Percentiles rank a stretch among this genome's conserved stretches.
phyloP scores from a whole-genome alignment of 345 rosid species.

The Lumnitzera littorea region DNA sequence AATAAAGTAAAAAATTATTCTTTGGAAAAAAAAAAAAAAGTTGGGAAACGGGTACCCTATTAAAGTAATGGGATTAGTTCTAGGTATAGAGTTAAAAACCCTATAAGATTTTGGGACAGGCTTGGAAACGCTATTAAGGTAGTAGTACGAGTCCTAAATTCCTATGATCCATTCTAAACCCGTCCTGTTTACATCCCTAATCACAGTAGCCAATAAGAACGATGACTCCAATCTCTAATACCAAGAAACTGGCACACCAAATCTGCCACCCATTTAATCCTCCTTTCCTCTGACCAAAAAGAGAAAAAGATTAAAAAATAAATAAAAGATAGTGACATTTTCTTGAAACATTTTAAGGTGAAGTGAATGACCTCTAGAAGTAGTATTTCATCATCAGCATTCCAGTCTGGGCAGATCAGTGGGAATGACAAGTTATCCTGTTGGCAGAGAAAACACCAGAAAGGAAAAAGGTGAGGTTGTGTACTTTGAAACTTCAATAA shows the following conservation, averaged over 20 bases:
- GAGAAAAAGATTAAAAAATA: neutral
- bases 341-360: neutral
- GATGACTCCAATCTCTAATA: neutral
- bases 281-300: neutral
- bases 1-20: too few relatives aligned
- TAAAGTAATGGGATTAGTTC: too few relatives aligned
- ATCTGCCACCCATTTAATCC: neutral
- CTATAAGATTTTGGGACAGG: too few relatives aligned
- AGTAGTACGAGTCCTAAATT: too few relatives aligned
- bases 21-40: too few relatives aligned
- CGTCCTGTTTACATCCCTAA: neutral
- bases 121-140: too few relatives aligned
- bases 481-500: neutral
- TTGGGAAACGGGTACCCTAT: too few relatives aligned
- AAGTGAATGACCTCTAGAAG: conserved; percentile 67
- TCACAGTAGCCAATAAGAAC: conserved; percentile 1
- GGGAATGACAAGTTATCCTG: conserved; percentile 90
- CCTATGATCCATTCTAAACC: too few relatives aligned
- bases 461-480: too few relatives aligned
- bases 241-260: conserved; percentile 3
- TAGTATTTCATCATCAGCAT: conserved; percentile 95
- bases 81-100: too few relatives aligned
- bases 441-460: conserved; percentile 9
- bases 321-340: neutral
- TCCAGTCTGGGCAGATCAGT: conserved; percentile 91